These are phyloP conservation scores for Neurospora cerealis DNA, from an alignment of 495 filamentous ascomycete species.

Conservation along the genomic window DNA sequence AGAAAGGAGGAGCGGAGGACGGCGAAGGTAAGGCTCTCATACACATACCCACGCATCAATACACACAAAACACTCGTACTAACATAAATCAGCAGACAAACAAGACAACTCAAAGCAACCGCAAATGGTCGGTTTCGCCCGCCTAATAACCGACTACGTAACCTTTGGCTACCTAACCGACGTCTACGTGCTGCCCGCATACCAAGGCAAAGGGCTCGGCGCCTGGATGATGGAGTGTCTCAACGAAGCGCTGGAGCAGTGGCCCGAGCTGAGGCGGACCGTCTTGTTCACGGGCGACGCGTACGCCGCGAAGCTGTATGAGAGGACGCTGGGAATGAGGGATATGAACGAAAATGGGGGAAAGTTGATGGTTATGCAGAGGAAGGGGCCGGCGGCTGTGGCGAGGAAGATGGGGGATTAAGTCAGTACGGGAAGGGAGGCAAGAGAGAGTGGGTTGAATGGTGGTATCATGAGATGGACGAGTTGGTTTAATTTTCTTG, in stretches of 20 bases:
- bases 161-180: conserved; percentile 64
- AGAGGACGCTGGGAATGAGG: conserved; percentile 34
- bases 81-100: too few relatives aligned
- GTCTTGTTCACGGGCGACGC: conserved; percentile 39
- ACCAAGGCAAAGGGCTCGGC: conserved; percentile 52
- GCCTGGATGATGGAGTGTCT: conserved; percentile 52
- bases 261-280: conserved; percentile 47
- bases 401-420: not conserved
- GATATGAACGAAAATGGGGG: conserved; percentile 23
- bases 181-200: conserved; percentile 48
- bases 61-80: too few relatives aligned
- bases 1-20: too few relatives aligned
- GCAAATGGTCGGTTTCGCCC: conserved; percentile 49
- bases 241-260: conserved; percentile 40
- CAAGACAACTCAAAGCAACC: too few relatives aligned
- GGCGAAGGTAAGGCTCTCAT: too few relatives aligned
- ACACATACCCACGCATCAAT: not conserved
- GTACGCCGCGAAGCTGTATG: conserved; percentile 35
- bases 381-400: conserved; percentile 10
- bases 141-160: conserved; percentile 53
- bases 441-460: not conserved
- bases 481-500: not conserved
- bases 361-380: conserved; percentile 21
- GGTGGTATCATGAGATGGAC: not conserved
- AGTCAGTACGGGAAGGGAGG: not conserved